These are phyloP conservation scores for Beauveria pseudobassiana DNA, from an alignment of 2,329 filamentous ascomycete species.

Conservation along the genomic window DNA sequence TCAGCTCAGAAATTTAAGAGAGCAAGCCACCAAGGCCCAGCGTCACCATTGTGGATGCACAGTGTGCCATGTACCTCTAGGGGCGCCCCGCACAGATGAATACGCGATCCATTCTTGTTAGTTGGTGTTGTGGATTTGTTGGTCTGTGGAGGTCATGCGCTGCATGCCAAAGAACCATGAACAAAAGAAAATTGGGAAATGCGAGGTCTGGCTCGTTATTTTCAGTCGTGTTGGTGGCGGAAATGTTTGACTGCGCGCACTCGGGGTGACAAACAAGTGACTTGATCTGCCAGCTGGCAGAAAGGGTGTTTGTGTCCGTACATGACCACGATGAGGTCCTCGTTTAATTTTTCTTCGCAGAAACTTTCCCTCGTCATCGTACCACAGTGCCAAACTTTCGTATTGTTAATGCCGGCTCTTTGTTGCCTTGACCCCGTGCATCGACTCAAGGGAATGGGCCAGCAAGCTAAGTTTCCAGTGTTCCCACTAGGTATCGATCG, in stretches of 20 bases:
- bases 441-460: not conserved
- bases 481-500: not conserved
- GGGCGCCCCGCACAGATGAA: not conserved
- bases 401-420: not conserved
- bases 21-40: not conserved
- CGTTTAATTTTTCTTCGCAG: not conserved
- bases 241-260: not conserved
- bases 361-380: not conserved
- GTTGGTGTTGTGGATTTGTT: not conserved
- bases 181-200: not conserved
- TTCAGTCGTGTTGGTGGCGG: not conserved
- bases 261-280: not conserved
- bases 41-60: not conserved
- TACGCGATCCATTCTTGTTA: not conserved
- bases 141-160: not conserved
- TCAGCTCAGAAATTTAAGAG: constrained; percentile 7
- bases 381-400: not conserved
- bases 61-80: not conserved
- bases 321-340: not conserved
- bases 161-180: not conserved
- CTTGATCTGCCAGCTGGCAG: not conserved
- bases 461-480: not conserved
- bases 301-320: not conserved
- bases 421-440: not conserved
- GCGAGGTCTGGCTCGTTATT: not conserved